Base-by-base conservation (phyloP, 495 filamentous ascomycete species). In the Tuber aestivum region DNA sequence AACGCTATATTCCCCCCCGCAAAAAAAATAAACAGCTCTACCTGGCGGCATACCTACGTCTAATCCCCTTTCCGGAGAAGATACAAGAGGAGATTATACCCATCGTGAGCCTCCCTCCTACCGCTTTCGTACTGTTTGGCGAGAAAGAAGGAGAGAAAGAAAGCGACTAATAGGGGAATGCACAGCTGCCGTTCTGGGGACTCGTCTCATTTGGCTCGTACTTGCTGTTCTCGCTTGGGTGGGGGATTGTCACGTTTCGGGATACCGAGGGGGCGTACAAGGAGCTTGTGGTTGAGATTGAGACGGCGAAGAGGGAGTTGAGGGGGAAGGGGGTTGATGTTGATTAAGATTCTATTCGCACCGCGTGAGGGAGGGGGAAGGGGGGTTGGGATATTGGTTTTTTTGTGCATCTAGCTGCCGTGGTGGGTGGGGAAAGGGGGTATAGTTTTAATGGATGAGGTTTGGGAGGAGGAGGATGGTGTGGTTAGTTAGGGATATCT, bases 221-320 rank as follows among this genome's bases (percentile, higher is more conserved):
- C 86, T 90, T 99, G 9, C 90, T 98, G 72, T 93, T 92, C 87
- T 93, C 93, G 77, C 89, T 99, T 41, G 95, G 95, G 72, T 90
- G 90, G 86, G 95, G 95, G 56, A 92, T 99, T 78, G 87, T 97
- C 80, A 97, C 94, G 50, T 99, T 99, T 88, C 94, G 96, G 86
- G 93, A 98, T 85, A 94, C 95, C 20, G 95, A 96, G 72, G 90
- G 92, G 77, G 95, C 95, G 75, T 92, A 97, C 84, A 88, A 90
- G 79, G 95, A 97, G 85, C 85, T 99, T 78, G 92, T 97, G 50
- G 44, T 79, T 71, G 89, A 94, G 87, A 93, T 94, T 82, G 87
- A 92, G 80, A 70, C 88, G 81, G 92, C 92, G 69, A 89, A 90
- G 85, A 84, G 82, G 73, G 92, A 94, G 72, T 84, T 94, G 83